Conservation (phyloP, 73 alveolate species). For the Paramecium sonneborni region DNA sequence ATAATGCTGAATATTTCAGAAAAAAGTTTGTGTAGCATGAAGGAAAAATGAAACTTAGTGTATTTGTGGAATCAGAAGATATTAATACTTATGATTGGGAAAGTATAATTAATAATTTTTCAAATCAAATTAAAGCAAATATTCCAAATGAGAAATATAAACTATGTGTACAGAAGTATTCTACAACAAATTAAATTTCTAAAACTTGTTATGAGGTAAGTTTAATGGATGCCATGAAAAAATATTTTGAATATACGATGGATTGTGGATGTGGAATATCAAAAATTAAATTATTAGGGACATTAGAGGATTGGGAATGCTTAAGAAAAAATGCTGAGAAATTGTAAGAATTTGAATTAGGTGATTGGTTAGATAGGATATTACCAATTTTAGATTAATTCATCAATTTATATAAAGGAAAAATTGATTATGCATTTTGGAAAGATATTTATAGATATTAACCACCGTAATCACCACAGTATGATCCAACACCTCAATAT, state of each 20-base stretch:
- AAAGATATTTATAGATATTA: neutral
- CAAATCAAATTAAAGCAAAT: neutral
- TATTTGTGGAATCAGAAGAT: neutral
- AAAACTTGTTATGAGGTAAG: neutral
- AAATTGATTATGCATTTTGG: neutral
- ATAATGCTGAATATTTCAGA: slow-evolving; percentile 17
- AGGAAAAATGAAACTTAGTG: neutral
- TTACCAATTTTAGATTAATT: neutral
- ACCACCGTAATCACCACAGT: neutral
- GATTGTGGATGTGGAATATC: slow-evolving; percentile 34
- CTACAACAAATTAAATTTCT: neutral
- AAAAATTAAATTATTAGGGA: slow-evolving; percentile 17
- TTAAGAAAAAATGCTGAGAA: neutral
- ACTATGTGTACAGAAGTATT: neutral
- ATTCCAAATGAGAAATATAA: neutral
- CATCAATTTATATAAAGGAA: neutral
- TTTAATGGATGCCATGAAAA: slow-evolving; percentile 38
- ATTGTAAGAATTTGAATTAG: neutral
- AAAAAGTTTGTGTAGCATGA: neutral
- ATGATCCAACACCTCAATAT: neutral
- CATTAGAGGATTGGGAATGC: neutral
- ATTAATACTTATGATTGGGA: neutral
- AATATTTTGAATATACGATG: neutral
- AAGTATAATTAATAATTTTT: neutral
- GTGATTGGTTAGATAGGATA: neutral